Conservation (phyloP, 2,329 filamentous ascomycete species). For the Penicillium sp. region DNA sequence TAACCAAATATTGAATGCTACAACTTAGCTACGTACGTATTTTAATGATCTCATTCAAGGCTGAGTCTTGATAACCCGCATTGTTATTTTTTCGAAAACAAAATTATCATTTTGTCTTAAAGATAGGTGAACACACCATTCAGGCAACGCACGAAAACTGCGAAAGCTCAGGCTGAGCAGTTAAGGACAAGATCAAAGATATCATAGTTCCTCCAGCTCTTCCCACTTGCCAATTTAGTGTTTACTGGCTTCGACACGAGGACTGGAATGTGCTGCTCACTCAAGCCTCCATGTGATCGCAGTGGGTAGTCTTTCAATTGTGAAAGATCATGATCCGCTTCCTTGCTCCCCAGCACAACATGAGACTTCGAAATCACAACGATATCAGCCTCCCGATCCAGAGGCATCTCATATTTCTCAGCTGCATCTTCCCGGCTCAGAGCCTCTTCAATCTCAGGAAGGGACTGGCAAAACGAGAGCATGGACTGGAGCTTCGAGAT, state of each 20-base stretch:
- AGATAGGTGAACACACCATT: background rate
- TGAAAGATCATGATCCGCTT: conserved; percentile 14
- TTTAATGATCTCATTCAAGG: background rate
- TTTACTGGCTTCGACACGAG: conserved; percentile 31
- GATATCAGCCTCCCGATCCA: conserved; percentile 30
- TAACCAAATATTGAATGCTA: background rate
- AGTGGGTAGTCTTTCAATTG: conserved; percentile 24
- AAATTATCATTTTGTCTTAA: background rate
- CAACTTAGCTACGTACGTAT: background rate
- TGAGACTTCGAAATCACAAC: conserved; percentile 40
- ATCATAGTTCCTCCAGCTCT: conserved; percentile 39
- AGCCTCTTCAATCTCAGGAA: conserved; percentile 37
- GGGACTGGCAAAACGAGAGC: conserved; percentile 26
- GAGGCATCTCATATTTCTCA: background rate
- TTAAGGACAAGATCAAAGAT: conserved; percentile 43
- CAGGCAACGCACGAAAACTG: background rate
- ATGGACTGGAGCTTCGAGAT: conserved; percentile 27
- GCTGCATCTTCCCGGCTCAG: conserved; percentile 34
- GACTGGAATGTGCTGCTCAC: conserved; percentile 41
- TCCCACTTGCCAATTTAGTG: background rate
- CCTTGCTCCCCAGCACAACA: conserved; percentile 38
- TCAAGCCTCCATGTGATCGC: conserved; percentile 44
- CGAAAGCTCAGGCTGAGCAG: background rate
- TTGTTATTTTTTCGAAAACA: background rate
- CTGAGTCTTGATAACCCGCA: too few relatives aligned